Evolutionary conservation across 148 eudicot genomes (phyloP).

Genomic region (Oxyria digyna): DNA sequence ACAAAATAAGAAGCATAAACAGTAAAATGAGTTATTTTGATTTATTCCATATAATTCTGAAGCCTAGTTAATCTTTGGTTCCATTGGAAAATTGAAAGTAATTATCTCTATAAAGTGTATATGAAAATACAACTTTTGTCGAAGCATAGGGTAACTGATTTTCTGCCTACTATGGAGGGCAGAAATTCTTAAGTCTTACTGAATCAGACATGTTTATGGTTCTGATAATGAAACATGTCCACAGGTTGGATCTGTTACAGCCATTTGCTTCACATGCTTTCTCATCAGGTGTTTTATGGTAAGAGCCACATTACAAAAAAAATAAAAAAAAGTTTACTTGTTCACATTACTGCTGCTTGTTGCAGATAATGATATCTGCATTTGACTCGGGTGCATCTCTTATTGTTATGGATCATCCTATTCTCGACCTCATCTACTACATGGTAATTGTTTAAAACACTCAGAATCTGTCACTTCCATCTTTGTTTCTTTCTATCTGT

Average conservation of each 20-base stretch:
- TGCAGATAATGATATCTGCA: slow-evolving; percentile 30
- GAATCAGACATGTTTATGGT: neutral
- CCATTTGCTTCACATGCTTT: slow-evolving; percentile 63
- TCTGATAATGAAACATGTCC: slow-evolving; percentile 1
- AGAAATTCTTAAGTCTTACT: neutral
- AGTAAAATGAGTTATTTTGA: too few species aligned
- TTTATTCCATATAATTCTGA: too few species aligned
- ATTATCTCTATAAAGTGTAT: too few species aligned
- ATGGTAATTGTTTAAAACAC: slow-evolving; percentile 10
- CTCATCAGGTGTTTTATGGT: slow-evolving; percentile 71
- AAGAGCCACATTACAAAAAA: slow-evolving; percentile 19
- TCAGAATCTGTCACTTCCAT: neutral
- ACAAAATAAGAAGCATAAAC: too few species aligned
- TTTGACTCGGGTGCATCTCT: slow-evolving; percentile 28
- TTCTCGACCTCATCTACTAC: slow-evolving; percentile 26
- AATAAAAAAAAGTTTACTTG: too few species aligned
- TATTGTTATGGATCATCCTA: slow-evolving; percentile 31
- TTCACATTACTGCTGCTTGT: neutral
- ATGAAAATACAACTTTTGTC: neutral
- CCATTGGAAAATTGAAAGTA: too few species aligned
- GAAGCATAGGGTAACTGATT: too few species aligned
- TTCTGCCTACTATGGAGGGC: neutral
- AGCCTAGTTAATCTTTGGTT: too few species aligned
- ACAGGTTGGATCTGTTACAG: slow-evolving; percentile 90
- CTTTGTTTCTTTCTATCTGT: neutral